Evolutionary conservation across 768 basidiomycete genomes (phyloP).

Genomic region (Gyrodon lividus): DNA sequence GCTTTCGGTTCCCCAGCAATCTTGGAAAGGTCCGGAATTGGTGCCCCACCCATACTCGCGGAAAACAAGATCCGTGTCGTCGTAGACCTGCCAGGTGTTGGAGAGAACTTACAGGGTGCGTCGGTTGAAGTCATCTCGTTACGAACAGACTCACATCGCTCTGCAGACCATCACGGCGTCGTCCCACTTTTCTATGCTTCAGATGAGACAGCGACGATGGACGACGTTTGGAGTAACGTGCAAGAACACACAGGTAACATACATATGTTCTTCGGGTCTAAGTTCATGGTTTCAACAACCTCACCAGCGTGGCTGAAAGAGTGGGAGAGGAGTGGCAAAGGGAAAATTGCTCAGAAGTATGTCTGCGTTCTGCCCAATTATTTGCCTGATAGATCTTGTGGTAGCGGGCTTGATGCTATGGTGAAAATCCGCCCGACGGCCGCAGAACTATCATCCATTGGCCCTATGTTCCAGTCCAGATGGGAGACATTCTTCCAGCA

Average conservation of each 20-base stretch:
- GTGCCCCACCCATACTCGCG: slow-evolving; percentile 29
- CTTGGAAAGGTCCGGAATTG: slow-evolving; percentile 53
- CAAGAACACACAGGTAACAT: slow-evolving; percentile 40
- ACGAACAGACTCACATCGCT: background rate
- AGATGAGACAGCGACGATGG: slow-evolving; percentile 47
- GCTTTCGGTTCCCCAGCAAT: slow-evolving; percentile 47
- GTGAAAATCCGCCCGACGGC: slow-evolving; percentile 26
- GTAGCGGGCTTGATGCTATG: slow-evolving; percentile 15
- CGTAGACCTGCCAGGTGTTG: slow-evolving; percentile 42
- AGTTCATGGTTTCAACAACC: background rate
- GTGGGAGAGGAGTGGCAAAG: slow-evolving; percentile 38
- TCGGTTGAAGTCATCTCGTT: background rate
- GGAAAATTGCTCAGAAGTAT: slow-evolving; percentile 55
- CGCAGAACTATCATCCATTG: slow-evolving; percentile 18
- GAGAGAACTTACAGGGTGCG: slow-evolving; percentile 41
- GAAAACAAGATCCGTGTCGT: slow-evolving; percentile 27
- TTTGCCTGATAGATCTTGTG: background rate
- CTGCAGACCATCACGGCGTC: slow-evolving; percentile 30
- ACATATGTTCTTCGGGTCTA: slow-evolving; percentile 4
- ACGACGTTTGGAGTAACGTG: slow-evolving; percentile 41
- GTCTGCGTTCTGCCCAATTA: slow-evolving; percentile 5
- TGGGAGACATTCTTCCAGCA: slow-evolving; percentile 21
- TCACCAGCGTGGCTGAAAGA: slow-evolving; percentile 28
- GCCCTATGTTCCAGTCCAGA: slow-evolving; percentile 16
- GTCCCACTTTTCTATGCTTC: slow-evolving; percentile 36